Percentiles rank a stretch among this genome's conserved stretches.
These are phyloP conservation scores for Cladosporium velox DNA, from an alignment of 2,329 filamentous ascomycete genomes.

Conservation along the genomic window DNA sequence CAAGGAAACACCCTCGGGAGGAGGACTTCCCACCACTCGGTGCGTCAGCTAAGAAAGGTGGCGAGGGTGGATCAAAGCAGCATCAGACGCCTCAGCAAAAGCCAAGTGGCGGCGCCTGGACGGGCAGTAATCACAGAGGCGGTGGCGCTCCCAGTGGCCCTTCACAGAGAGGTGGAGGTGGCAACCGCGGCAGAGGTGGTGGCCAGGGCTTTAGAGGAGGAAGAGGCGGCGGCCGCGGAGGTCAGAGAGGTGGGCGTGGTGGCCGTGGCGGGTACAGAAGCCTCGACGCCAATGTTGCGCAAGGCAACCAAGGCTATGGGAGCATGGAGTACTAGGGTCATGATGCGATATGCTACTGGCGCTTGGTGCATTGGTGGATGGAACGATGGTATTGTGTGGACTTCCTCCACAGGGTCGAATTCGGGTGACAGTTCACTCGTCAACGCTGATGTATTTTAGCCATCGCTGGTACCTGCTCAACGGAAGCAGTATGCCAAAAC, in stretches of 20 bases:
- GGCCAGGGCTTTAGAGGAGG: slow-evolving; percentile 27
- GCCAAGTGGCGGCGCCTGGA: slow-evolving; percentile 42
- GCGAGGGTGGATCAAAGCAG: slow-evolving; percentile 38
- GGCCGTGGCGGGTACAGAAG: slow-evolving; percentile 43
- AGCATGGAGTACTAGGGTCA: slow-evolving; percentile 39
- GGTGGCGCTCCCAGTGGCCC: slow-evolving; percentile 33
- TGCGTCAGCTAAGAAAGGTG: slow-evolving; percentile 34
- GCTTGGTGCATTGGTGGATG: background rate
- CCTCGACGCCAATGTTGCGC: slow-evolving; percentile 45
- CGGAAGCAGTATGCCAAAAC: background rate
- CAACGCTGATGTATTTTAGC: background rate
- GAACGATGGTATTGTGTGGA: background rate
- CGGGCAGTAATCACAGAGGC: slow-evolving; percentile 50
- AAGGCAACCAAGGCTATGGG: slow-evolving; percentile 36
- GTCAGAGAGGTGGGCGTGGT: slow-evolving; percentile 31
- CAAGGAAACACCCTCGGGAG: slow-evolving; percentile 63
- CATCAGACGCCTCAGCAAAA: slow-evolving; percentile 7
- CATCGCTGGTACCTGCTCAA: background rate
- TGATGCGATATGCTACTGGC: background rate
- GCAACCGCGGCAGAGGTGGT: slow-evolving; percentile 50
- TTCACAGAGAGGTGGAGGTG: slow-evolving; percentile 40
- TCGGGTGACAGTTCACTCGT: background rate
- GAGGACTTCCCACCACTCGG: slow-evolving; percentile 48
- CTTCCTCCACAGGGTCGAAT: background rate
- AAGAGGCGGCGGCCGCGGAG: slow-evolving; percentile 30